Evolutionary conservation across 2,329 filamentous ascomycete species (phyloP).

Genomic region (Trichoderma sp.): DNA sequence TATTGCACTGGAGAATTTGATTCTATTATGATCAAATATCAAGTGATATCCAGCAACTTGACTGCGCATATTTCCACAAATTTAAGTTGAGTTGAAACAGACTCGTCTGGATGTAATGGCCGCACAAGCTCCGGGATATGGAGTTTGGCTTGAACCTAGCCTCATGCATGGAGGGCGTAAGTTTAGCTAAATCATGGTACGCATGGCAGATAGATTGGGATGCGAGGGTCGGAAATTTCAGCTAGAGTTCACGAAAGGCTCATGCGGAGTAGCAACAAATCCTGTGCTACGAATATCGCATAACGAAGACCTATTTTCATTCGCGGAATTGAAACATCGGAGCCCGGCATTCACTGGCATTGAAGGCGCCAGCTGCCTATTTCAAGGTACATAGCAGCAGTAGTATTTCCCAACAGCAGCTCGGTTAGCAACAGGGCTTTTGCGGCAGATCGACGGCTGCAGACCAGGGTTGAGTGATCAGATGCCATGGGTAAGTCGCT

Average conservation of each 20-base stretch:
- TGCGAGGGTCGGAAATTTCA: not conserved
- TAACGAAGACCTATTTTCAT: not conserved
- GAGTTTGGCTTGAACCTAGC: not conserved
- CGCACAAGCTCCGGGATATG: not conserved
- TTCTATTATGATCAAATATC: not conserved
- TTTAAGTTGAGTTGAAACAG: not conserved
- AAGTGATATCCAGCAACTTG: not conserved
- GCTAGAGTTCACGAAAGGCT: not conserved
- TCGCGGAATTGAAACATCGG: not conserved
- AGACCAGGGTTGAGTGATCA: constrained; percentile 4
- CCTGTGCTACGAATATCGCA: not conserved
- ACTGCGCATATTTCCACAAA: not conserved
- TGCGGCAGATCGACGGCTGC: constrained; percentile 22
- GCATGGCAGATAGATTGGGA: not conserved
- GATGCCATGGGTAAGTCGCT: constrained; percentile 3
- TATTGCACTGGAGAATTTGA: not conserved
- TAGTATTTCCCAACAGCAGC: not conserved
- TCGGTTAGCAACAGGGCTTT: constrained; percentile 3
- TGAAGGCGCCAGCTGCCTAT: not conserved
- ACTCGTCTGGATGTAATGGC: not conserved
- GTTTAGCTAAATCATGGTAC: not conserved
- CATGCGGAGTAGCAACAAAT: not conserved
- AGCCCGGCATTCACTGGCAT: not conserved
- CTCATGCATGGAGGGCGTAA: not conserved
- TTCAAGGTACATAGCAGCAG: no score